Evolutionary conservation across 2,329 filamentous ascomycete genomes (phyloP), one percentile per base, ranked within the genome.

Genomic region (Phyllosticta ampelicida): DNA sequence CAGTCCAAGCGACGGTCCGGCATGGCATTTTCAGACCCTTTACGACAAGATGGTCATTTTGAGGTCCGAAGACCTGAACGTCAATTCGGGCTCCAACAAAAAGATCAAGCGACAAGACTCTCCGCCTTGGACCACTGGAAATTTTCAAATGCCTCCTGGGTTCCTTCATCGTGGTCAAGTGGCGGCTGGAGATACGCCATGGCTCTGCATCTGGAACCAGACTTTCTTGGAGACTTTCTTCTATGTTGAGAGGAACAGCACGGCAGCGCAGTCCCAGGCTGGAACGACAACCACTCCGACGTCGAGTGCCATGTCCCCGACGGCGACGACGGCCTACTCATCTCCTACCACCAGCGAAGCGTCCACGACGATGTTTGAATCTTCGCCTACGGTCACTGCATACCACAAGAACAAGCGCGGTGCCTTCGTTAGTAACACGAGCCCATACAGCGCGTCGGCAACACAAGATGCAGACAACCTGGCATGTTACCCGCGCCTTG

Each of bases 151-250:
- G 48, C 54, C 53, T 30, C 21, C 49, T 4, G 57, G 57, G 30
- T 52, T 61, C 11, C 64, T 69, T 55, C 71, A 73, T 59, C 74
- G 74, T 48, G 72, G 76, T 62, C 68, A 74, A 54, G 73, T 77
- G 10, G 67, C 73, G 58, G 75, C 77, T n/a, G 81, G 81, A 9
- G 81, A 86, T 36, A 77, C 77, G 60, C 83, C 84, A 2, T 88
- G 84, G 84, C 85, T 83, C 65, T 88, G 85, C 68, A 81, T 80
- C 67, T 88, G 84, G 83, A 87, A 87, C 66, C 73, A 76, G 13
- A 87, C 85, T 0, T 76, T 83, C 56, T 75, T 87, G 54, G 85
- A 87, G 67, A 80, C 81, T 44, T 87, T 86, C 69, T 78, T 88
- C 52, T 88, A 86, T 65, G 74, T 82, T 56, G 77, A 81, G 56